Evolutionary conservation across 2,329 filamentous ascomycete species (phyloP).

Genomic region (Verticillium dahliae): DNA sequence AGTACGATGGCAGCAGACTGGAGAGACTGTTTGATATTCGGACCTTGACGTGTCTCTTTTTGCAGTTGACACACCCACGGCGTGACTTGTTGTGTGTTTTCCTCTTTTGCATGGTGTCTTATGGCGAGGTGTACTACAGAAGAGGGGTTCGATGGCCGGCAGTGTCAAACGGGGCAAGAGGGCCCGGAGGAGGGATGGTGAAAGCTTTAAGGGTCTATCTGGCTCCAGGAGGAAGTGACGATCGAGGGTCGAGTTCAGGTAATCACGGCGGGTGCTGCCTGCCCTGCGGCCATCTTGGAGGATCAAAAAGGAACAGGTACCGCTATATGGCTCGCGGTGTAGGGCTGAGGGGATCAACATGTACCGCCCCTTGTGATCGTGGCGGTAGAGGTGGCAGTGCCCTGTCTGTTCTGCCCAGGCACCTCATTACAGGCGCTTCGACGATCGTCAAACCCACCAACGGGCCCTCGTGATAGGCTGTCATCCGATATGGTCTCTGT

Average conservation of each 20-base stretch:
- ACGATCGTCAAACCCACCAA: neutral
- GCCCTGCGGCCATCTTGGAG: neutral
- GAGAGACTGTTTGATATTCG: neutral
- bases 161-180: too few species aligned
- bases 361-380: neutral
- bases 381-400: neutral
- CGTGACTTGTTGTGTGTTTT: slow-evolving; percentile 4
- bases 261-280: neutral
- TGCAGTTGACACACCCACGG: slow-evolving; percentile 1
- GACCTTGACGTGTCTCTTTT: slow-evolving; percentile 3
- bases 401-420: neutral
- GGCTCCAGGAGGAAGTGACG: neutral
- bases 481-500: neutral
- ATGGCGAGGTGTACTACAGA: neutral
- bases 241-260: neutral
- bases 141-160: slow-evolving; percentile 7
- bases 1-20: neutral
- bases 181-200: neutral
- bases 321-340: neutral
- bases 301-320: neutral
- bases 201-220: neutral
- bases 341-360: neutral
- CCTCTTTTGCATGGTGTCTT: slow-evolving; percentile 1
- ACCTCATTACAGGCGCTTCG: neutral
- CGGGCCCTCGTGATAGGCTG: neutral